Base-by-base conservation (phyloP, 257 asterid genomes). In the Plantago elongata region DNA sequence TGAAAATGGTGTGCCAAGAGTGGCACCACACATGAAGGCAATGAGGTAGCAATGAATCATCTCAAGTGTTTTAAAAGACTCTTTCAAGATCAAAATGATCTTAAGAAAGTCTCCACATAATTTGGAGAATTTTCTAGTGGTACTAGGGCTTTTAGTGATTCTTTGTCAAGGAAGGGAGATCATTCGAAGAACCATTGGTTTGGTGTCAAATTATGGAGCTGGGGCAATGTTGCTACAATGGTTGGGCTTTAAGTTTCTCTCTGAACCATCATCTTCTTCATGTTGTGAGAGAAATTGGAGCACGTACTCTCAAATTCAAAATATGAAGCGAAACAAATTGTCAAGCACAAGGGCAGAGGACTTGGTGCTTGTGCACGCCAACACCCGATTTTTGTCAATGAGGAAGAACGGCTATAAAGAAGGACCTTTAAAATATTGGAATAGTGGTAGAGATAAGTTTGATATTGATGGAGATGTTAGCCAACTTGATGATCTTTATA, bases 251-350 rank as follows among this genome's bases (percentile, higher is more conserved):
- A 51, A 51, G 9, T 5, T 51, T 14, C 27, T 51, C 6, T 15
- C 9, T 15, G 30, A 51, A 16, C 27, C 22, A 13, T 9, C 57
- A 1, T 51, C 57, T 15, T 51, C 57, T 9, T 51, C 57, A 4
- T 51, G 57, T 51, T n/a, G 57, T 51, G 37, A 51, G 34, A n/a
- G 30, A 51, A 14, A 51, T 51, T 51, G 27, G 57, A 51, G 57
- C 13, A 45, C 50, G 13, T 45, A 45, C 50, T 45, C 50, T 9
- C 50, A 45, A 45, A 45, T 45, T 45, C 50, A 45, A 5, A 45
- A 45, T 45, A 14, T 45, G 1, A 45, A 45, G 9, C 11, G 50
- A 45, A 45, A 45, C 5, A 45, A 10, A 14, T 10, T 45, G 50
- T 4, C 3, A 5, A 45, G 50, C 13, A 45, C 50, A 5, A 10